Evolutionary conservation across 192 early-diverging fungal genomes (phyloP).

Genomic region (Backusella morwellensis): DNA sequence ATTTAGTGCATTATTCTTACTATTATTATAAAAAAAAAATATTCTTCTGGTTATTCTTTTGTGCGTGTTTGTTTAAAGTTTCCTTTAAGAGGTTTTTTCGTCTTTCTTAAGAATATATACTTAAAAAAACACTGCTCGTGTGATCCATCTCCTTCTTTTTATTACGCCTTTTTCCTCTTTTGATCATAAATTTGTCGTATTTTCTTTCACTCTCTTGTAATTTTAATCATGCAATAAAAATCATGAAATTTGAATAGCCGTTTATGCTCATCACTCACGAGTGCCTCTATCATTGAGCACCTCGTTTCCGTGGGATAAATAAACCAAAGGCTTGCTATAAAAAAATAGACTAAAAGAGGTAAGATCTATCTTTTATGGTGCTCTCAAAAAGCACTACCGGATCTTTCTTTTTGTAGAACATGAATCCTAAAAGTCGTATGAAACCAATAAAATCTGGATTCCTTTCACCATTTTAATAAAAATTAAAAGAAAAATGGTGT

Average conservation of each 20-base stretch:
- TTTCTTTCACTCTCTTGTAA: background rate
- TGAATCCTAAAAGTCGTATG: background rate
- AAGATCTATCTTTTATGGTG: background rate
- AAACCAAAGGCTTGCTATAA: background rate
- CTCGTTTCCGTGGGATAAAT: background rate
- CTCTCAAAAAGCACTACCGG: background rate
- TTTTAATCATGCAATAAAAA: background rate
- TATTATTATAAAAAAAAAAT: no score
- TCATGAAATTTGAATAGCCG: background rate
- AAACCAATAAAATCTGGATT: background rate
- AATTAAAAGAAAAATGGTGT: background rate
- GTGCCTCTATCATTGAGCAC: background rate
- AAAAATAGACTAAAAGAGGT: background rate
- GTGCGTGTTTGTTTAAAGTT: background rate
- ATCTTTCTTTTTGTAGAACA: constrained; percentile 5
- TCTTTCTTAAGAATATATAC: background rate
- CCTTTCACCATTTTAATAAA: background rate
- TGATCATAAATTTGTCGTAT: background rate
- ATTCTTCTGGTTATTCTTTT: background rate
- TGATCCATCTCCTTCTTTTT: background rate
- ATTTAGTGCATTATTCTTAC: no score
- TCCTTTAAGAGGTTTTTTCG: background rate
- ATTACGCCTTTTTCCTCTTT: background rate
- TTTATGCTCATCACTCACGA: background rate
- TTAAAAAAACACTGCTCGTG: background rate